Evolutionary conservation across 2,329 filamentous ascomycete genomes (phyloP).

Genomic region (Monosporascus sp.): DNA sequence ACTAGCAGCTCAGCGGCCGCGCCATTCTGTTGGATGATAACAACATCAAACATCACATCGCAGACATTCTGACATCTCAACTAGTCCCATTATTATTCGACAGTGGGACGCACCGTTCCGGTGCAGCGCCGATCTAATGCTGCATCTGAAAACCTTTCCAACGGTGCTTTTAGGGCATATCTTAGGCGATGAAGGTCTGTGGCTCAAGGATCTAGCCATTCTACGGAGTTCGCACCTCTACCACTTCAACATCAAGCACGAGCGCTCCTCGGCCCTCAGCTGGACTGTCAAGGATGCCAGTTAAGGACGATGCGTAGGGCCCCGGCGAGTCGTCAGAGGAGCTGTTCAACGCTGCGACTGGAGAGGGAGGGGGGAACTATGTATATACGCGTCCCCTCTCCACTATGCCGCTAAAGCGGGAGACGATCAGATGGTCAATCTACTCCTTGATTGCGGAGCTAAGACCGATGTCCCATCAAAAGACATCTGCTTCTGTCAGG

Average conservation of each 20-base stretch:
- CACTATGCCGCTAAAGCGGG: neutral
- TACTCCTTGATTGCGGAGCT: neutral
- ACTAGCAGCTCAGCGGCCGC: too few relatives aligned
- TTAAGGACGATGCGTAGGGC: neutral
- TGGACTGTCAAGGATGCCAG: neutral
- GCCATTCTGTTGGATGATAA: too few relatives aligned
- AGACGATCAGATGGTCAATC: neutral
- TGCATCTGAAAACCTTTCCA: neutral
- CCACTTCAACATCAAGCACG: neutral
- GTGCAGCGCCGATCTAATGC: neutral
- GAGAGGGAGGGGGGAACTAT: too few relatives aligned
- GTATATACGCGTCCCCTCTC: neutral
- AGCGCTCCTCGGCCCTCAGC: neutral
- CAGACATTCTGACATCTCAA: too few relatives aligned
- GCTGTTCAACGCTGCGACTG: neutral
- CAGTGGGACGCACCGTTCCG: too few relatives aligned
- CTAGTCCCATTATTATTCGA: too few relatives aligned
- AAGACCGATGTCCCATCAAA: neutral
- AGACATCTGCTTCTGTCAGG: neutral
- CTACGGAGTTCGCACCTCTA: neutral
- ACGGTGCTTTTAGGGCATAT: neutral
- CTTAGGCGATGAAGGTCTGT: neutral
- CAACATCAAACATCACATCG: too few relatives aligned
- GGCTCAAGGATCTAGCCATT: neutral
- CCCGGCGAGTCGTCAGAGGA: too few relatives aligned